Base-by-base conservation (phyloP, 768 basidiomycete species). In the Scleroderma citrinum region DNA sequence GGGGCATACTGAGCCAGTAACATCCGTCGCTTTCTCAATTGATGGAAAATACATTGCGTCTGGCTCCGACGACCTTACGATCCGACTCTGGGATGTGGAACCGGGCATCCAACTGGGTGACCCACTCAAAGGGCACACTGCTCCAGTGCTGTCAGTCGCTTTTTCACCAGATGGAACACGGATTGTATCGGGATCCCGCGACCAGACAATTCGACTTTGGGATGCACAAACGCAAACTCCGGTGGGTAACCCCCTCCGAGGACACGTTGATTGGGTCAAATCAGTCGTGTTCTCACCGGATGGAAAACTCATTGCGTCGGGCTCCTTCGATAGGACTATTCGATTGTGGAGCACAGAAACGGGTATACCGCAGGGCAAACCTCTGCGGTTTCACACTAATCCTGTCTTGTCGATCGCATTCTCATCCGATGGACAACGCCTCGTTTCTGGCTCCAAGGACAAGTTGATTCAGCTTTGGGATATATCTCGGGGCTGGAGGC, bases 1-100 rank as follows among this genome's bases (percentile, higher is more conserved):
- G 30, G 65, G 63, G 7, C 16, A 35, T 29, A 48, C 56, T 58
- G 56, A 52, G 53, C 16, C 21, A 58, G 37, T 46, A 49, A 13
- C 31, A 52, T 40, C 41, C 5, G 34, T 55, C 26, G 50, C 55
- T 48, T 53, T 44, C 64, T 47, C 69, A 30, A 64, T 67, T 24
- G 54, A 63, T 10, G 44, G 56, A 1, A 46, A 29, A 5, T 31
- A 56, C 13, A 7, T 61, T 50, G 51, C n/a, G 10, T 61, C 62
- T 47, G 55, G 51, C 8, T 46, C 57, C 39, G 2, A 13, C 1
- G 60, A 62, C 6, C 0, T 4, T 0, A 59, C 57, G 3, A 50
- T 65, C 10, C 53, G 41, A 7, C 14, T 65, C 2, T 67, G 61
- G 64, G 35, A 59, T 21, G 14, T 50, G 26, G 11, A 24, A 4